Base-by-base conservation (phyloP, 306 rosid species). In the Casuarina equisetifolia region DNA sequence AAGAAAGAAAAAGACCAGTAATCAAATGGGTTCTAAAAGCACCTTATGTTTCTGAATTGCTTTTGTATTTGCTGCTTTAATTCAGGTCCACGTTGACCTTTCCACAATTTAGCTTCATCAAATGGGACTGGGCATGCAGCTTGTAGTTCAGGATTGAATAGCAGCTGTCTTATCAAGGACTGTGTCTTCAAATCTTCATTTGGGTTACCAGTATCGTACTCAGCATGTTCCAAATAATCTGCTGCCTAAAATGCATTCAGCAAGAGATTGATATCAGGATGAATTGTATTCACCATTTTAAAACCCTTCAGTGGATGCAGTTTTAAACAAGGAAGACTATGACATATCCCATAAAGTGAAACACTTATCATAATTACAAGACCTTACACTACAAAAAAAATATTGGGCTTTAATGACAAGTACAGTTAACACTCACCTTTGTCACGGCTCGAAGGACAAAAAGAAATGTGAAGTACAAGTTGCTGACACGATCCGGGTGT, bases 81-180 rank as follows among this genome's bases (percentile, higher is more conserved):
- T 84, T 95, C 97, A 70, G 99, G 99, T 84, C 97, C 99, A 59
- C 91, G 85, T 80, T 92, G 92, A 77, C 97, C 99, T 81, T 87
- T 89, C 99, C 99, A 95, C 87, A 95, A 82, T 81, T 91, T 95
- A 79, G 99, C 97, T 90, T 95, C 99, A 79, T 91, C 97, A 83
- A 91, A 95, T 66, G 99, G 99, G 69, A 95, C 78, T 71, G 99
- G 99, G 86, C 99, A 95, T n/a, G 99, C 97, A 68, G 92, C 86
- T 88, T 91, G 97, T 43, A 95, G 85, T 81, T 92, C 84, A 32
- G 97, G 89, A 81, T 86, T 86, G 82, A 85, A 83, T 69, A 92
- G 97, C 57, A 92, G 84, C 81, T 92, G 99, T 79, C 69, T 91
- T 77, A 89, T 84, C 78, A 92, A 84, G 79, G 99, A 95, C 66